phyloP scores from a whole-genome alignment of 1,284 basidiomycete genomes.

The Cryptococcus sp. region DNA sequence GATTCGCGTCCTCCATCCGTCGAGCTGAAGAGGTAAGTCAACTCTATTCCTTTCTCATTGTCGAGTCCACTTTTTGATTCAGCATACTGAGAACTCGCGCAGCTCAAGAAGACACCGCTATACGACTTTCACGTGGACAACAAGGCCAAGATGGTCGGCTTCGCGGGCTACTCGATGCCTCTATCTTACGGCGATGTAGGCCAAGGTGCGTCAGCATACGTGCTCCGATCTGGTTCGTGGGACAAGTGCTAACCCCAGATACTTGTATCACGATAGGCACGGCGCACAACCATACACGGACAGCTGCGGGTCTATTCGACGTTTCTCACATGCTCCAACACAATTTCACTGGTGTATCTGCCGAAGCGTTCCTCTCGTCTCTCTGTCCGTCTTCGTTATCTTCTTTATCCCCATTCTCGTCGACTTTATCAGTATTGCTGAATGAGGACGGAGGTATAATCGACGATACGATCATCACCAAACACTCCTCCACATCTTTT shows the following conservation, averaged over 20 bases:
- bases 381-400: conserved; percentile 78
- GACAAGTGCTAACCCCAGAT: conserved; percentile 1
- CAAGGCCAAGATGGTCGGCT: conserved; percentile 93
- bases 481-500: conserved; percentile 75
- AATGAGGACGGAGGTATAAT: conserved; percentile 91
- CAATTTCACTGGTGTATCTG: conserved; percentile 72
- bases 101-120: conserved; percentile 69
- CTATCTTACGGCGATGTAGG: conserved; percentile 80
- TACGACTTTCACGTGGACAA: conserved; percentile 87
- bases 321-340: conserved; percentile 98
- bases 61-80: no score
- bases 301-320: conserved; percentile 85
- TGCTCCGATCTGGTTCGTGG: background rate
- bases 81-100: background rate
- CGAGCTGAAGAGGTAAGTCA: conserved; percentile 22
- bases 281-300: conserved; percentile 88
- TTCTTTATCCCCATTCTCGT: conserved; percentile 67
- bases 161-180: conserved; percentile 95
- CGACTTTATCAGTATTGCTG: conserved; percentile 82
- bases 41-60: no score
- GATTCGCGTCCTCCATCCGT: conserved; percentile 19
- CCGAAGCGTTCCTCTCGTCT: conserved; percentile 77
- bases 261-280: conserved; percentile 61
- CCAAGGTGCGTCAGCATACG: conserved; percentile 62
- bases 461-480: conserved; percentile 86